Evolutionary conservation across 345 rosid species (phyloP).

Genomic region (Viola odorata): DNA sequence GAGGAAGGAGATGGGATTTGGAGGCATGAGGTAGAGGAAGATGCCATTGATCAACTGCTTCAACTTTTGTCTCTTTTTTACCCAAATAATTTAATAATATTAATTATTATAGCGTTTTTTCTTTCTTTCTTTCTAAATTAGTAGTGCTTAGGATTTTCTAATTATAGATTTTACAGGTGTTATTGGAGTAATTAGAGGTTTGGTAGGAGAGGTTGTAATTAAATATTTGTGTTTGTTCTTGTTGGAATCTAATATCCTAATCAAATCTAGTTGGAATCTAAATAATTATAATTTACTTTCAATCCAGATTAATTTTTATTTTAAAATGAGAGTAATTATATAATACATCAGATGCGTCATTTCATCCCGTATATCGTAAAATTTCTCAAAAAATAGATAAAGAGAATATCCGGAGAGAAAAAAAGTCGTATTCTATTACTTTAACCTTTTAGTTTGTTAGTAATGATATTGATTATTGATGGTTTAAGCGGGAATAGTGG

Average conservation of each 20-base stretch:
- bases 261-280: slow-evolving; percentile 9
- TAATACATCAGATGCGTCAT: too few species aligned
- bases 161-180: not conserved
- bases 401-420: too few species aligned
- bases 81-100: too few species aligned
- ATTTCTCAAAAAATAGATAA: too few species aligned
- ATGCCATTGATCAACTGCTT: not conserved
- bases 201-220: not conserved
- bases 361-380: too few species aligned
- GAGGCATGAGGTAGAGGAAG: slow-evolving; percentile 34
- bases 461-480: not conserved
- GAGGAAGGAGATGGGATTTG: slow-evolving; percentile 48
- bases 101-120: too few species aligned
- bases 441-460: not conserved
- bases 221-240: slow-evolving; percentile 12
- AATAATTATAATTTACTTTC: not conserved
- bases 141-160: too few species aligned
- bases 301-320: not conserved
- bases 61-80: too few species aligned
- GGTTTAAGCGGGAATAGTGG: slow-evolving; percentile 25
- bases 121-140: too few species aligned
- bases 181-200: not conserved
- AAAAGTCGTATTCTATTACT: not conserved
- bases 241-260: slow-evolving; percentile 20
- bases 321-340: too few species aligned